Conservation (phyloP, 495 filamentous ascomycete species). For the Aspergillus bridgeri region DNA sequence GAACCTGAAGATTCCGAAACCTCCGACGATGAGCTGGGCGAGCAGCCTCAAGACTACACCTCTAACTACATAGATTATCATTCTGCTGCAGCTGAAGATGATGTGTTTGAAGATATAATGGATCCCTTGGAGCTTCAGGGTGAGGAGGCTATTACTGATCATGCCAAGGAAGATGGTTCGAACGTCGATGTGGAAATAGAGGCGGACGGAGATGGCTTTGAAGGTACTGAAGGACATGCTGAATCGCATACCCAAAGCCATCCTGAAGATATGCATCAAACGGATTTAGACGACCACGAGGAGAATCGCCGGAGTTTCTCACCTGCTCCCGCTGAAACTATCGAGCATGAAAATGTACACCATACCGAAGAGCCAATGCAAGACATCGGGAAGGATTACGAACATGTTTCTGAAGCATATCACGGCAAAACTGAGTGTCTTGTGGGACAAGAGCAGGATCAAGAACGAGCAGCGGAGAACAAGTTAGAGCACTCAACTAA, state of each 20-base stretch:
- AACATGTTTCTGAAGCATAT: neutral
- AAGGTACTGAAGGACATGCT: conserved; percentile 3
- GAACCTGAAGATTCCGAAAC: neutral
- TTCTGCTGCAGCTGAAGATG: neutral
- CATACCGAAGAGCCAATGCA: neutral
- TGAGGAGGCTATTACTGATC: conserved; percentile 9
- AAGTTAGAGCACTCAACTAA: neutral
- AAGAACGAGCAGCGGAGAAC: conserved; percentile 12
- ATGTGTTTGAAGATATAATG: neutral
- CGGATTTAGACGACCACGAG: neutral
- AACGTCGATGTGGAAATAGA: neutral
- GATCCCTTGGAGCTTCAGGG: neutral
- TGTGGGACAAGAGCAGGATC: neutral
- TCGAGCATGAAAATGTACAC: neutral
- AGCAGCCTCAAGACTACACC: neutral
- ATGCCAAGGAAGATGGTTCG: conserved; percentile 4
- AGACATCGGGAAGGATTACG: neutral
- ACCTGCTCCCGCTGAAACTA: neutral
- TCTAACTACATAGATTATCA: neutral
- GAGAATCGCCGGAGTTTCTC: neutral
- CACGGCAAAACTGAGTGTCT: neutral
- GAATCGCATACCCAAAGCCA: neutral
- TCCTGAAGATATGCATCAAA: neutral
- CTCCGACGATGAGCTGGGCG: neutral
- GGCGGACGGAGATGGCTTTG: conserved; percentile 1